Evolutionary conservation across 2,329 filamentous ascomycete genomes (phyloP).

Genomic region (Scytalidium lignicola): DNA sequence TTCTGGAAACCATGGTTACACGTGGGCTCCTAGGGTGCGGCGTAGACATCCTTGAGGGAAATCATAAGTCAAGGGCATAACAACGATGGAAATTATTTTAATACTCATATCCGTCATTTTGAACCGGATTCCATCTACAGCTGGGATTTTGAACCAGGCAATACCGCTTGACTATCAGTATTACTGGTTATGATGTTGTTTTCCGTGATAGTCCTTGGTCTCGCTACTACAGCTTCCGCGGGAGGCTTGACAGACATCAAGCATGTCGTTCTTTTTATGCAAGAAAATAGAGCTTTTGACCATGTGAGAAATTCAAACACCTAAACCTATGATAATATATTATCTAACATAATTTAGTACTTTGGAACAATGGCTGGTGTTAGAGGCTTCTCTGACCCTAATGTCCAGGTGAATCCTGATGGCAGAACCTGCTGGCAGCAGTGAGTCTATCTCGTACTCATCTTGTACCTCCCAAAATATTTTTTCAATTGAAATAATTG

Average conservation of each 20-base stretch:
- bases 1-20: background rate
- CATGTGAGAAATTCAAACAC: conserved; percentile 22
- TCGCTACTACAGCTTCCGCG: conserved; percentile 13
- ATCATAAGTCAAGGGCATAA: background rate
- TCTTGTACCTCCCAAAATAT: background rate
- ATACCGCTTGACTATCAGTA: background rate
- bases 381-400: conserved; percentile 49
- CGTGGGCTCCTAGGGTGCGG: background rate
- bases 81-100: background rate
- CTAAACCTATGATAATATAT: background rate
- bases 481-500: background rate
- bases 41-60: background rate
- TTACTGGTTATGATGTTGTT: background rate
- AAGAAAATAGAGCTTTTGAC: conserved; percentile 37
- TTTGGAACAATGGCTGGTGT: conserved; percentile 51
- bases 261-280: conserved; percentile 54
- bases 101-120: background rate
- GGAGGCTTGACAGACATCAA: conserved; percentile 43
- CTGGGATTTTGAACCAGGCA: too few relatives aligned
- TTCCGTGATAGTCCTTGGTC: background rate
- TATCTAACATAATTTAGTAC: conserved; percentile 26
- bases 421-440: conserved; percentile 42
- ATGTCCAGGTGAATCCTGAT: conserved; percentile 42
- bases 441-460: conserved; percentile 25
- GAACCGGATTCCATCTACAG: background rate